These are phyloP conservation scores for Metschnikowia lunata DNA, from an alignment of 805 yeast species.

Conservation along the genomic window DNA sequence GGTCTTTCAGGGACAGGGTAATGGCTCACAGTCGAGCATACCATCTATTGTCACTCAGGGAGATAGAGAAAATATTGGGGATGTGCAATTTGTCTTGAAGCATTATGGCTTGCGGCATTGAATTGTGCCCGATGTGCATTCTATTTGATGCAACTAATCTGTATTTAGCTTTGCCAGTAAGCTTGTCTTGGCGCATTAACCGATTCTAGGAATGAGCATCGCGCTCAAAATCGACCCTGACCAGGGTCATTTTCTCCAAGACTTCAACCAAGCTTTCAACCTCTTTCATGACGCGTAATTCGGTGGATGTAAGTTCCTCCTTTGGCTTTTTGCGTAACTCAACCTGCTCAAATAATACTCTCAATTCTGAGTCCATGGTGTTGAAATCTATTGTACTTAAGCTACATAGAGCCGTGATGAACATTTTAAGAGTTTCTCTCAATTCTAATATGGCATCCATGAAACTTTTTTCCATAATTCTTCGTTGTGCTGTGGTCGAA, in stretches of 20 bases:
- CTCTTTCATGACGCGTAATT: not conserved
- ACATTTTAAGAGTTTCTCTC: constrained; percentile 1
- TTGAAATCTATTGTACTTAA: not conserved
- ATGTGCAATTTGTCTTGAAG: constrained; percentile 59
- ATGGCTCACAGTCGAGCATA: constrained; percentile 45
- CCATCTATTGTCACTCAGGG: constrained; percentile 94
- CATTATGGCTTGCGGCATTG: constrained; percentile 48
- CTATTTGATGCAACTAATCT: too few relatives aligned
- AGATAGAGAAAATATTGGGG: constrained; percentile 79
- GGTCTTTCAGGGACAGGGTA: constrained; percentile 62
- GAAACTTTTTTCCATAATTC: not conserved
- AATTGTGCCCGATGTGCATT: too few relatives aligned
- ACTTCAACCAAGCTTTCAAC: not conserved
- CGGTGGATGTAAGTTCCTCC: not conserved
- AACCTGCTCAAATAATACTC: not conserved
- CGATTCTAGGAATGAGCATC: too few relatives aligned
- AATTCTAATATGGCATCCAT: not conserved
- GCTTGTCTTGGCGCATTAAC: too few relatives aligned
- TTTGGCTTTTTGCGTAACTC: not conserved
- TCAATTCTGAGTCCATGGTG: not conserved
- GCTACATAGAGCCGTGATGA: constrained; percentile 2
- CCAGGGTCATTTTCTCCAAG: not conserved
- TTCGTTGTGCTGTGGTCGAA: not conserved
- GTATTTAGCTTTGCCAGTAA: too few relatives aligned
- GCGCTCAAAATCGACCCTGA: not conserved